Conservation (phyloP, 345 rosid genomes). For the Pelargonium nanum region DNA sequence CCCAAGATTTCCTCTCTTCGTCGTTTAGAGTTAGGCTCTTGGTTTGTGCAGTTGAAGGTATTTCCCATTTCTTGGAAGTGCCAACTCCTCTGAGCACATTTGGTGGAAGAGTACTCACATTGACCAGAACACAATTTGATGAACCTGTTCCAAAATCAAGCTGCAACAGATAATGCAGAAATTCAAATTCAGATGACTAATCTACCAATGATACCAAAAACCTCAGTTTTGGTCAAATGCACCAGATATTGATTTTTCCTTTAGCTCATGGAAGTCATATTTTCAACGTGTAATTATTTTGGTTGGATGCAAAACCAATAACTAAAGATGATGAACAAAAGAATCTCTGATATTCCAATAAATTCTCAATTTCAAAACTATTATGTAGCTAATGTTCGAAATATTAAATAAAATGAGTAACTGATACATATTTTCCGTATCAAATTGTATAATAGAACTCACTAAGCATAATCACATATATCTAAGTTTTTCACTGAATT, state of each 20-base stretch:
- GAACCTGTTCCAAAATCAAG: slow-evolving; percentile 23
- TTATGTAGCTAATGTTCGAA: no score
- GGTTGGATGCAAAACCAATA: no score
- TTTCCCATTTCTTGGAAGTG: slow-evolving; percentile 35
- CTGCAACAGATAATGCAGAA: slow-evolving; percentile 28
- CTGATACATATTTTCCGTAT: no score
- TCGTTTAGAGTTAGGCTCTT: slow-evolving; percentile 22
- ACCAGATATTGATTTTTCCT: neutral
- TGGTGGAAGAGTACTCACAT: slow-evolving; percentile 16
- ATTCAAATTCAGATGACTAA: neutral
- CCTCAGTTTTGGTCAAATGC: neutral
- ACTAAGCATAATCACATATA: no score
- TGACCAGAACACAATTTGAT: slow-evolving; percentile 15
- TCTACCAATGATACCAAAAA: no score
- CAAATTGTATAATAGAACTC: no score
- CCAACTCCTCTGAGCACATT: slow-evolving; percentile 12
- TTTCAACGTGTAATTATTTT: no score
- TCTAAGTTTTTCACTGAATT: no score
- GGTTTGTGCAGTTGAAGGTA: slow-evolving; percentile 30
- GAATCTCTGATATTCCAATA: no score
- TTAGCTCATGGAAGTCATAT: neutral
- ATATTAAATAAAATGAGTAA: no score
- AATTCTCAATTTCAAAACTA: no score
- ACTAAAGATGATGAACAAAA: neutral
- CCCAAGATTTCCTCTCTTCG: slow-evolving; percentile 60